Base-by-base conservation (phyloP, 805 yeast genomes). In the Metschnikowia gruessii region DNA sequence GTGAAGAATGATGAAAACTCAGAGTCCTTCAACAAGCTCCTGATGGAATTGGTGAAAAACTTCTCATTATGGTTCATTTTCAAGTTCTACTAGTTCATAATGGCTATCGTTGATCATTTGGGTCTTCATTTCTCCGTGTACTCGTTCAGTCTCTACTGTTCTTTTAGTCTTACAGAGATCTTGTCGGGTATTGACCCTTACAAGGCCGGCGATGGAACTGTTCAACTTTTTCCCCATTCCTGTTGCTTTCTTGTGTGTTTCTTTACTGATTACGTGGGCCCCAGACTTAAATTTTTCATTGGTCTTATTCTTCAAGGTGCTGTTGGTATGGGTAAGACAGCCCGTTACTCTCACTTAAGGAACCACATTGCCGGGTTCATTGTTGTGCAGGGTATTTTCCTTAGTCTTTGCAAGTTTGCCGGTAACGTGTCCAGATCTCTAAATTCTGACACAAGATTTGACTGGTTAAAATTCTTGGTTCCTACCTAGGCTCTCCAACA, bases 131-230 rank as follows among this genome's bases (percentile, higher is more conserved):
- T 91, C 66, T 82, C 90, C 33, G 79, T 83, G 11, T 92, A 89
- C 66, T 88, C 96, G 0, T 90, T 88, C 64, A 91, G 95, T 58
- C 80, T 87, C 58, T 90, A 85, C 68, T 86, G 95, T 6, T 71
- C 91, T 11, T 77, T 79, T 50, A 88, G 92, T 56, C 69, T 90
- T 53, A 69, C 71, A 34, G 62, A 69, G 34, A 70, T 85, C 45
- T 77, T 87, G 49, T 78, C 82, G 10, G 80, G 75, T 43, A 76
- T 78, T 36, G 77, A 84, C 55, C 68, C 88, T 49, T 83, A 83
- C 68, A 77, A 81, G 64, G 77, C 87, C 87, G 89, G 67, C 97
- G 96, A 42, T 92, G 97, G 97, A 87, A 85, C 65, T 92, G 6
- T 77, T 91, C 59, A 88, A 89, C 67, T 71, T 86, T 58, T 91